phyloP scores from a whole-genome alignment of 257 asterid species.

The Lavandula angustifolia region DNA sequence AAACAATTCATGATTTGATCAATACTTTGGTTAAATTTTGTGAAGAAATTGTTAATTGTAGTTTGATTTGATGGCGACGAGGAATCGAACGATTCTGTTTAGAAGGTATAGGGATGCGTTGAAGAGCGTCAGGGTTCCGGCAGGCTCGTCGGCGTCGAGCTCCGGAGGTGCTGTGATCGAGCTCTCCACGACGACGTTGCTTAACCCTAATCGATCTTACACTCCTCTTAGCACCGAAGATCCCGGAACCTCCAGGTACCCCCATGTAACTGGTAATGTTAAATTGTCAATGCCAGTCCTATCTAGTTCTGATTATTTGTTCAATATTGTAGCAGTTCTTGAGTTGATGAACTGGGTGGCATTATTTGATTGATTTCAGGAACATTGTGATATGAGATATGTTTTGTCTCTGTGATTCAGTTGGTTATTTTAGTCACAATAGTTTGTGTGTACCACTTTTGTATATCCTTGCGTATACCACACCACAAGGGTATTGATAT shows the following conservation, averaged over 20 bases:
- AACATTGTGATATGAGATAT: constrained; percentile 11
- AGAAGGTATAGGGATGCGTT: constrained; percentile 86
- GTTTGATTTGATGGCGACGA: constrained; percentile 66
- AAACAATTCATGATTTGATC: constrained; percentile 29
- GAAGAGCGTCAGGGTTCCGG: constrained; percentile 85
- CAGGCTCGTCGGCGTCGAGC: constrained; percentile 62
- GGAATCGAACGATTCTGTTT: constrained; percentile 83
- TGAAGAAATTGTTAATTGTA: constrained; percentile 4
- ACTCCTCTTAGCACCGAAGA: constrained; percentile 51
- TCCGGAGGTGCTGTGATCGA: constrained; percentile 78
- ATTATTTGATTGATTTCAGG: constrained; percentile 17
- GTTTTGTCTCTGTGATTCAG: no score
- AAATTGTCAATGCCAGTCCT: no score
- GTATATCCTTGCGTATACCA: no score
- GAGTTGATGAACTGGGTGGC: constrained; percentile 23
- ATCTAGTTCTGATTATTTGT: constrained; percentile 1
- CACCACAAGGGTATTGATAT: no score
- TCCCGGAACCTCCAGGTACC: constrained; percentile 52
- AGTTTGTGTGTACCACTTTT: no score
- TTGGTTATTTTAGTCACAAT: no score
- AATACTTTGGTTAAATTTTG: constrained; percentile 3
- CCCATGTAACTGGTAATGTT: neutral
- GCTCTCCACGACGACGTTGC: constrained; percentile 79
- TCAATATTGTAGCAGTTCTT: constrained; percentile 1
- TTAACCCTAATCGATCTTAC: constrained; percentile 58